phyloP scores from a whole-genome alignment of 2,329 filamentous ascomycete species.

The Coniochaeta sp. region DNA sequence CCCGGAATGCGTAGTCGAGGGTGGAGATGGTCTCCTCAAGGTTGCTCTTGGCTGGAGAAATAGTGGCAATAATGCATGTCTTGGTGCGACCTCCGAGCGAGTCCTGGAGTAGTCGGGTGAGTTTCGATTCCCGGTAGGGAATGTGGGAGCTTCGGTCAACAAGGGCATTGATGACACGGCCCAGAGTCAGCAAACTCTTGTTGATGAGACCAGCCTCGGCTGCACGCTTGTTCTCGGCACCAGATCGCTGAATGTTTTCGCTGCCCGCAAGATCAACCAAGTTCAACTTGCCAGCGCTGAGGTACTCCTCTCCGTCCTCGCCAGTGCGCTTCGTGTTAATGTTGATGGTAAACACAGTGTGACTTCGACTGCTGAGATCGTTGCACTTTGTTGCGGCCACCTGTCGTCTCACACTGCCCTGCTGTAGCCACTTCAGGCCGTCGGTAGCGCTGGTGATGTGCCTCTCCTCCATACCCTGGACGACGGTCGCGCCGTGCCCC shows the following conservation, averaged over 20 bases:
- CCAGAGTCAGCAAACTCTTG: constrained; percentile 90
- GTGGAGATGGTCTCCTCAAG: constrained; percentile 98
- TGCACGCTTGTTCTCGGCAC: constrained; percentile 95
- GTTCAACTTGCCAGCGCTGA: constrained; percentile 90
- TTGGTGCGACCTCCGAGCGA: constrained; percentile 93
- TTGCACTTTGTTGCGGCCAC: constrained; percentile 99
- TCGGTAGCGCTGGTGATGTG: constrained; percentile 80
- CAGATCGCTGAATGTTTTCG: constrained; percentile 95
- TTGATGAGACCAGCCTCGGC: constrained; percentile 96
- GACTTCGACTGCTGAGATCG: constrained; percentile 91
- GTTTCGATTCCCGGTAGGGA: constrained; percentile 87
- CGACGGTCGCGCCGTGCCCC: constrained; percentile 76
- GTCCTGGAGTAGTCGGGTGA: constrained; percentile 91
- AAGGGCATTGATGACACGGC: constrained; percentile 93
- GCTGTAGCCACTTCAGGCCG: constrained; percentile 81
- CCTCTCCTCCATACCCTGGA: constrained; percentile 96
- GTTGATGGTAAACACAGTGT: constrained; percentile 95
- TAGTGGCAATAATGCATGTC: constrained; percentile 95
- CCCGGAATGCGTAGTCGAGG: constrained; percentile 92
- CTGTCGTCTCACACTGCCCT: constrained; percentile 87
- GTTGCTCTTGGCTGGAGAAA: constrained; percentile 91
- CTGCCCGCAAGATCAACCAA: constrained; percentile 94
- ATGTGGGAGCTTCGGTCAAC: constrained; percentile 89
- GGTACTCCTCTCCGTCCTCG: constrained; percentile 81
- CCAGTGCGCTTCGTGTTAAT: constrained; percentile 77